Conservation (phyloP, 108 stramenopile genomes). For the Seminavis robusta region DNA sequence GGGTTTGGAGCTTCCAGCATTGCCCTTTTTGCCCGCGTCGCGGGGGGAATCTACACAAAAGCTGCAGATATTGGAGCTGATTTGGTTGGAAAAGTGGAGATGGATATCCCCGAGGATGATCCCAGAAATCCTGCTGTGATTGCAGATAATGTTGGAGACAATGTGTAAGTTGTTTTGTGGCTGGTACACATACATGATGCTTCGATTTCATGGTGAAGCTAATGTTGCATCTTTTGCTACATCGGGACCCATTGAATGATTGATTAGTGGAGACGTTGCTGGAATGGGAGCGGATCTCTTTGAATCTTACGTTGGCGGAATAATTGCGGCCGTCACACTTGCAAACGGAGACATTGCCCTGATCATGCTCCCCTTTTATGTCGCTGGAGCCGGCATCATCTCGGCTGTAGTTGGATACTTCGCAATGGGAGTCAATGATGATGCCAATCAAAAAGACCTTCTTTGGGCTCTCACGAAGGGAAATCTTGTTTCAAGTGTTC, state of each 20-base stretch:
- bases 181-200: no score
- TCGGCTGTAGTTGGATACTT: constrained; percentile 78
- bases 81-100: constrained; percentile 96
- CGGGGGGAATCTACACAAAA: constrained; percentile 97
- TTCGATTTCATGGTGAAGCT: no score
- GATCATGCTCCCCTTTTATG: constrained; percentile 84
- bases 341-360: constrained; percentile 65
- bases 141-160: constrained; percentile 97
- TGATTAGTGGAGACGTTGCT: constrained; percentile 95
- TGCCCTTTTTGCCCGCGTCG: constrained; percentile 96
- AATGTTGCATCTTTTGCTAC: no score
- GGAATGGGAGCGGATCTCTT: constrained; percentile 96
- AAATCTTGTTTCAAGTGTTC: constrained; percentile 61
- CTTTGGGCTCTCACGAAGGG: constrained; percentile 71
- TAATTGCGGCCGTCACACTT: constrained; percentile 89
- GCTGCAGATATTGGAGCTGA: constrained; percentile 98
- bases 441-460: constrained; percentile 61
- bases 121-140: constrained; percentile 96
- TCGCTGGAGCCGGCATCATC: constrained; percentile 83
- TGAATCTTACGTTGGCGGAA: constrained; percentile 87
- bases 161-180: no score
- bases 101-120: constrained; percentile 96
- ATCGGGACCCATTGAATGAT: no score
- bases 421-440: constrained; percentile 57
- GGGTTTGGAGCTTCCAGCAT: constrained; percentile 95